Percentiles rank a stretch among this genome's conserved stretches.
Conservation (phyloP, 2,329 filamentous ascomycete genomes). For the Knufia fluminis region DNA sequence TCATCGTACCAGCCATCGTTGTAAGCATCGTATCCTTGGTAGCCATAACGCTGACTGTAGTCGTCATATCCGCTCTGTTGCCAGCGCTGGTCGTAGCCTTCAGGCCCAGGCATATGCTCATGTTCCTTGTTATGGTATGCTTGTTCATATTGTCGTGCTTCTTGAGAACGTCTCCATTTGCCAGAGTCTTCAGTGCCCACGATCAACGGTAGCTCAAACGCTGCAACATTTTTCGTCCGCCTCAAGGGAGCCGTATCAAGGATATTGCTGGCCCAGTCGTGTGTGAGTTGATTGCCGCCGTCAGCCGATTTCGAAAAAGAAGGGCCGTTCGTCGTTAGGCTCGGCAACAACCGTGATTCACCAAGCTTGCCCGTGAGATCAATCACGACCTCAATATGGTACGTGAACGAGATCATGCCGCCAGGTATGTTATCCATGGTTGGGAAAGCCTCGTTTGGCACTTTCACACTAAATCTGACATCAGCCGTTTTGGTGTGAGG, state of each 20-base stretch:
- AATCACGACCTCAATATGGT: constrained; percentile 84
- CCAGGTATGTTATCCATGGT: constrained; percentile 85
- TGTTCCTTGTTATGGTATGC: background rate
- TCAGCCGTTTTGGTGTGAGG: constrained; percentile 67
- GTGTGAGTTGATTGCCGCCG: constrained; percentile 29
- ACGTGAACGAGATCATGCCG: constrained; percentile 90
- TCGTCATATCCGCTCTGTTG: constrained; percentile 10
- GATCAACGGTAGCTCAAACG: constrained; percentile 73
- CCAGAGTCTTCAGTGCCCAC: constrained; percentile 77
- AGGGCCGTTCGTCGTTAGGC: constrained; percentile 33
- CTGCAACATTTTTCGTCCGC: constrained; percentile 85
- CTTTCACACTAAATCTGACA: constrained; percentile 71
- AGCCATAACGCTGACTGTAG: constrained; percentile 1
- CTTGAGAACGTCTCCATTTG: constrained; percentile 24
- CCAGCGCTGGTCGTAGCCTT: constrained; percentile 11
- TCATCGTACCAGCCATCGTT: constrained; percentile 20
- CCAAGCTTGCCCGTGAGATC: constrained; percentile 81
- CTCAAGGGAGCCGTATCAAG: constrained; percentile 79
- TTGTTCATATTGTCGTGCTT: constrained; percentile 7
- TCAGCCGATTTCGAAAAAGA: constrained; percentile 31
- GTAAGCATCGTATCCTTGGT: constrained; percentile 8
- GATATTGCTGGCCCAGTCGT: constrained; percentile 51
- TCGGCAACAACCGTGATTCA: constrained; percentile 58
- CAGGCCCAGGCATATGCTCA: background rate
- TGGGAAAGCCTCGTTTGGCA: constrained; percentile 85